Conservation (phyloP, 805 yeast genomes). For the Wickerhamiella parazyma region DNA sequence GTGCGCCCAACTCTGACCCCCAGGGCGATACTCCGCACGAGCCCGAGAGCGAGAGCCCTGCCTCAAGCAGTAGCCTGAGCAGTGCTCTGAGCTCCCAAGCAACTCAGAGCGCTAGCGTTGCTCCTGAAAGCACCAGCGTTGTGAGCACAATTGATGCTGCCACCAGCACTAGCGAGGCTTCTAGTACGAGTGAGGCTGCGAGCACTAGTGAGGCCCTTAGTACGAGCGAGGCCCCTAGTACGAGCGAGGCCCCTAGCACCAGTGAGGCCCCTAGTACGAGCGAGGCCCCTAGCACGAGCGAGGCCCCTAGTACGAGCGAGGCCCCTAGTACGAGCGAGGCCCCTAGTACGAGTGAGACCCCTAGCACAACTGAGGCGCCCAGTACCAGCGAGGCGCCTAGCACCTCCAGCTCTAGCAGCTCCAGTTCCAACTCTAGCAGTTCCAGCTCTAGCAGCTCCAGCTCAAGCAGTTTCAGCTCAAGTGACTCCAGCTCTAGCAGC, state of each 20-base stretch:
- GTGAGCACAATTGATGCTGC: not conserved
- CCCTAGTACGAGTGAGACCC: not conserved
- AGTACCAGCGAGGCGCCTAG: not conserved
- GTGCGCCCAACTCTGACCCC: conserved; percentile 5
- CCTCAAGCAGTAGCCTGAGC: not conserved
- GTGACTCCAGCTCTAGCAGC: not conserved
- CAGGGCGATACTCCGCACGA: not conserved
- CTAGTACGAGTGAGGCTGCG: not conserved
- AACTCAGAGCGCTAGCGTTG: not conserved
- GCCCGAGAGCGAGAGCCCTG: not conserved
- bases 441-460: not conserved
- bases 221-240: not conserved
- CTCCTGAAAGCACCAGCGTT: not conserved
- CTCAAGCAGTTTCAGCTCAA: not conserved
- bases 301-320: not conserved
- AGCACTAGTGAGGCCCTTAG: not conserved
- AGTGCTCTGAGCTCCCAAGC: not conserved
- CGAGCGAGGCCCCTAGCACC: not conserved
- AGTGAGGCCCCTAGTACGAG: not conserved
- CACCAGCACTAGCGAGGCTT: not conserved
- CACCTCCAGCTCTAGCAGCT: not conserved
- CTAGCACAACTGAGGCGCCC: not conserved
- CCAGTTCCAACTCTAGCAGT: not conserved
- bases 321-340: not conserved
- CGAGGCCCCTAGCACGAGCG: not conserved